Base-by-base conservation (phyloP, 805 yeast genomes). In the Starmerella sp. region DNA sequence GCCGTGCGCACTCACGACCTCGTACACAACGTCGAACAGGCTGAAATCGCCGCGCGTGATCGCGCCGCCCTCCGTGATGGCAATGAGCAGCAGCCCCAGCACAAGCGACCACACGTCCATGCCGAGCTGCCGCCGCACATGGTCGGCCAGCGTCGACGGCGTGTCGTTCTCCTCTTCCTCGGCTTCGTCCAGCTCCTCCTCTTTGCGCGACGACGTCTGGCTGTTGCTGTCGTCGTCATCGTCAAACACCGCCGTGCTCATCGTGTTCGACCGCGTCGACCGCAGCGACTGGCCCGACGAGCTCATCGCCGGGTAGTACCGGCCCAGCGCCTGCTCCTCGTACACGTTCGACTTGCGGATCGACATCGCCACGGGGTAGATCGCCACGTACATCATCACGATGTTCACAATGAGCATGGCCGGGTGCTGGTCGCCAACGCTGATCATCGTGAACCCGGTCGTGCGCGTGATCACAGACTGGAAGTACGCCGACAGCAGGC, bases 301-400 rank as follows among this genome's bases (percentile, higher is more conserved):
- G 10, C 39, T 42, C 13, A 52, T 15, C 5, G 49, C 50, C 3
- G 67, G 66, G 8, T 69, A 69, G 65, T 86, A 90, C n/a, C 89
- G 77, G n/a, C 98, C 98, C 54, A 93, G 71, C 0, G 96, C 86
- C 66, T 89, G 97, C 65, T 93, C 98, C 67, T 93, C 99, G 71
- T 93, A 93, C 54, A 93, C 99, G 67, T 93, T 93, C 17, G 98
- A 93, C 68, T 97, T 79, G 72, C 99, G 81, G 59, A 93, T 89
- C 39, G 96, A 87, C 60, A 93, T 93, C 35, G 99, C 98, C 62
- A 93, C 73, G 0, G 99, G 99, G 66, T 90, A 75, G 45, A 91
- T 97, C 14, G 97, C 91, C 31, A 93, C 89, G 71, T 93, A 93
- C 98, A 93, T 93, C 97, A 93, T 91, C 57, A 93, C 77, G 82